Base-by-base conservation (phyloP, 2,329 filamentous ascomycete species). In the Cordyceps militaris region DNA sequence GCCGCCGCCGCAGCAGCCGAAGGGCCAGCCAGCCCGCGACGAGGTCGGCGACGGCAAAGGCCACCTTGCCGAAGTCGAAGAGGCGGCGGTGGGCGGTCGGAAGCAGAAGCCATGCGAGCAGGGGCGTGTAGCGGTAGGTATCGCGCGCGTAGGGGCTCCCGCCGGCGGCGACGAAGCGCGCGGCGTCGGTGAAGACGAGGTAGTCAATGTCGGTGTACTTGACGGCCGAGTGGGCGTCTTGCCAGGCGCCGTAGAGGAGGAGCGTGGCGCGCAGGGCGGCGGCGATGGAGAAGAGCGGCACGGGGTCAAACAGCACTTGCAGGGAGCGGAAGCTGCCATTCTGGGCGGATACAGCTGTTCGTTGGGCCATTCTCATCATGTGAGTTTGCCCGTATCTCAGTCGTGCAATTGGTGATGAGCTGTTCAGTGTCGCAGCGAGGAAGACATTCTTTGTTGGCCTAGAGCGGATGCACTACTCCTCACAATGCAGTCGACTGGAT, bases 121-220 rank as follows among this genome's bases (percentile, higher is more conserved):
- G 78, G 0, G 94, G 94, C 28, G 94, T 97, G 76, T 99, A 99
- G 60, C 94, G 88, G 76, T 99, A 99, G 0, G 94, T 99, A 67
- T 94, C 93, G 56, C 94, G 85, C 42, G 82, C 81, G 71, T 99
- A 99, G 1, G 94, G 94, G 0, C 89, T 89, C 48, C 76, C 74
- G 3, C 82, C 82, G n/a, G 73, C 76, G 3, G 85, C 75, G 44
- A 90, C 73, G 72, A 88, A 93, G 63, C 89, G 88, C 2, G 94
- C 84, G 26, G 94, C 94, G 71, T 97, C 93, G 50, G 94, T 97
- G 78, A 99, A 99, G 71, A 99, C 94, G 63, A 91, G 85, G 74
- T 99, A 99, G 79, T 99, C 94, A 66, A 99, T 97, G 74, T 99
- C 94, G 53, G 94, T 99, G 77, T 97, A 99, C 75, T 97, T 97